These are phyloP conservation scores for Aegilops tauschii DNA, from an alignment of 176 grass and related monocot genomes.

Conservation along the genomic window DNA sequence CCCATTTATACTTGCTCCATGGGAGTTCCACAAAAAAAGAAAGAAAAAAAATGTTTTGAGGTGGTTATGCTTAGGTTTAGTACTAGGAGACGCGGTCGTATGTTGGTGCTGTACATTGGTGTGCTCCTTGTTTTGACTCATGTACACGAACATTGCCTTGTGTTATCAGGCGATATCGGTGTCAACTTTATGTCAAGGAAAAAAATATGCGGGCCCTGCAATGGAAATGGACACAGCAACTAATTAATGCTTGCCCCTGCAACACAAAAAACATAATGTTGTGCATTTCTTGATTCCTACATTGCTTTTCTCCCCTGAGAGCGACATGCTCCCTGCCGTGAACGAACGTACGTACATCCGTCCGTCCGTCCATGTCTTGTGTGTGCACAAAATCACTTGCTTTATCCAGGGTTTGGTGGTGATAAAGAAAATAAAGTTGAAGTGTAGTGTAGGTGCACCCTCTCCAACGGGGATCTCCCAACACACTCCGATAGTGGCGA, in stretches of 20 bases:
- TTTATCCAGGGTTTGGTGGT: conserved; percentile 40
- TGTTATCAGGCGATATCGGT: background rate
- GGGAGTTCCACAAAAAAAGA: too few relatives aligned
- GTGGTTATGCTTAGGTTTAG: too few relatives aligned
- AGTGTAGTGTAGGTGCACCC: conserved; percentile 54
- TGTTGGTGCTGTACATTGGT: too few relatives aligned
- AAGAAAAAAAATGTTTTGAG: too few relatives aligned
- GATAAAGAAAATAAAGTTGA: conserved; percentile 21
- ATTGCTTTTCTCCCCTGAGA: background rate
- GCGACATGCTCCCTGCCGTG: background rate
- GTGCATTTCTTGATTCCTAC: background rate
- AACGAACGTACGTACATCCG: background rate
- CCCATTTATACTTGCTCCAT: too few relatives aligned
- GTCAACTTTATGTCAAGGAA: background rate
- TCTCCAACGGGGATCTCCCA: conserved; percentile 46
- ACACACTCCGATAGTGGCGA: conserved; percentile 4
- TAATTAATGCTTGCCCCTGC: background rate
- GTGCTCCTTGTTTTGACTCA: too few relatives aligned
- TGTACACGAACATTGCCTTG: too few relatives aligned
- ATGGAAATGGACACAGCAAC: background rate
- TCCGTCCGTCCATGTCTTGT: background rate
- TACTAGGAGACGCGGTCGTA: too few relatives aligned
- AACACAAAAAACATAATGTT: too few relatives aligned
- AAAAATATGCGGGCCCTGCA: background rate
- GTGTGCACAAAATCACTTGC: background rate